Conservation (phyloP, 768 basidiomycete genomes). For the Mycena rosella region DNA sequence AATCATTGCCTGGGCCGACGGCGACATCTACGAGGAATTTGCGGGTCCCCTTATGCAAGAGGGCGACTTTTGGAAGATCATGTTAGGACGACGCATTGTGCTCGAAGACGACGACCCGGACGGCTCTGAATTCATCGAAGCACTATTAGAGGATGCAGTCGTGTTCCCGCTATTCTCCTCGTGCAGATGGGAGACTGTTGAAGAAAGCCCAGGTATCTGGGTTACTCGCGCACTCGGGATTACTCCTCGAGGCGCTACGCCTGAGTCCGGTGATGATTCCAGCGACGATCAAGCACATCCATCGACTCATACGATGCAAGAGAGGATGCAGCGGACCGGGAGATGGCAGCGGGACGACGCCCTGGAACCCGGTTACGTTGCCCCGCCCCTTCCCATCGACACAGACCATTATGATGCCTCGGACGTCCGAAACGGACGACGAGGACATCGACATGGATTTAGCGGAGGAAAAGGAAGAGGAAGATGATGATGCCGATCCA, state of each 20-base stretch:
- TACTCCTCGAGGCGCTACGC: neutral
- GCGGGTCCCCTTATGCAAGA: constrained; percentile 47
- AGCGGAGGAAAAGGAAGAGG: neutral
- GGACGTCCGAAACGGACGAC: constrained; percentile 24
- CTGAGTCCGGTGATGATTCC: neutral
- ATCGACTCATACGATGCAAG: neutral
- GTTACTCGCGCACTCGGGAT: constrained; percentile 41
- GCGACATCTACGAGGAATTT: constrained; percentile 48
- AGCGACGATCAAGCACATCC: neutral
- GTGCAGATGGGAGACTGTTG: constrained; percentile 46
- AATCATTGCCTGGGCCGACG: constrained; percentile 53
- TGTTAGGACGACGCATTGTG: constrained; percentile 51
- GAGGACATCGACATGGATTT: constrained; percentile 19
- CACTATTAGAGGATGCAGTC: constrained; percentile 48
- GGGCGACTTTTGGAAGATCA: constrained; percentile 55
- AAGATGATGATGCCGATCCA: no score
- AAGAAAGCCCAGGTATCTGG: constrained; percentile 48
- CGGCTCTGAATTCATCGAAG: constrained; percentile 50
- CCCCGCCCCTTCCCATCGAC: constrained; percentile 1
- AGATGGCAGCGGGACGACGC: constrained; percentile 1
- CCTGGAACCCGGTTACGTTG: neutral
- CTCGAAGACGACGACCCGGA: constrained; percentile 53
- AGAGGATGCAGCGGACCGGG: constrained; percentile 1
- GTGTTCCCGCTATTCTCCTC: constrained; percentile 36
- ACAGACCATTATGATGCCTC: constrained; percentile 16